Evolutionary conservation across 768 basidiomycete genomes (phyloP).

Genomic region (Coprinopsis strossmayeri): DNA sequence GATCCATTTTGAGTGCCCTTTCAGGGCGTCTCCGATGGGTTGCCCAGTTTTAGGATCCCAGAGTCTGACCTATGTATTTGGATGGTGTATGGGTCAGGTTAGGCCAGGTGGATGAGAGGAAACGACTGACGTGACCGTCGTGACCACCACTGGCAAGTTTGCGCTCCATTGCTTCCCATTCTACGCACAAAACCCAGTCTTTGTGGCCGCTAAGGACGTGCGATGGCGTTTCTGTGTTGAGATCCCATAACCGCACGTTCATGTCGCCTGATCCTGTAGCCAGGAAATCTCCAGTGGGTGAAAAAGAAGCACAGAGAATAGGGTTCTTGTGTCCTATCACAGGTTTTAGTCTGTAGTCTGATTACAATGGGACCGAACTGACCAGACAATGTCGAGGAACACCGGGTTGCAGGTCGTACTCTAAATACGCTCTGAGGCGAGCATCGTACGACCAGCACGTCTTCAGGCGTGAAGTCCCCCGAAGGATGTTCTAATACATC

Average conservation of each 20-base stretch:
- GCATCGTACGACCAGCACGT: constrained; percentile 81
- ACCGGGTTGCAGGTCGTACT: constrained; percentile 89
- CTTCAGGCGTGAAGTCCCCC: constrained; percentile 74
- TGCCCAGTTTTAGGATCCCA: constrained; percentile 96
- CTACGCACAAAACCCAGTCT: constrained; percentile 95
- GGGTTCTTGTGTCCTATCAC: constrained; percentile 78
- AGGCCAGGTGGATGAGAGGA: not conserved
- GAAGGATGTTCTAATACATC: constrained; percentile 76
- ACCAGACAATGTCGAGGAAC: constrained; percentile 89
- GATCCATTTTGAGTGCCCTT: constrained; percentile 95
- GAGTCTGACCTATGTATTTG: constrained; percentile 74
- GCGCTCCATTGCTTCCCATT: constrained; percentile 93
- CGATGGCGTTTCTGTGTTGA: constrained; percentile 87
- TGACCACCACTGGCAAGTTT: constrained; percentile 91
- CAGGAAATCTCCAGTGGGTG: constrained; percentile 84
- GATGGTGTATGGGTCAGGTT: constrained; percentile 16
- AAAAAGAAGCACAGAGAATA: constrained; percentile 93
- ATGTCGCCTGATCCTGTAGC: constrained; percentile 97
- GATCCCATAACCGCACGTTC: constrained; percentile 89
- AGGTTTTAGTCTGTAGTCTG: not conserved
- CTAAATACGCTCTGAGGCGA: constrained; percentile 94
- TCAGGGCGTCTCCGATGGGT: constrained; percentile 79
- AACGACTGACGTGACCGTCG: constrained; percentile 73
- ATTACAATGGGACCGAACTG: constrained; percentile 14
- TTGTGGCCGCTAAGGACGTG: constrained; percentile 83